Evolutionary conservation across 1,284 basidiomycete species (phyloP).

Genomic region (Tilletia indica): DNA sequence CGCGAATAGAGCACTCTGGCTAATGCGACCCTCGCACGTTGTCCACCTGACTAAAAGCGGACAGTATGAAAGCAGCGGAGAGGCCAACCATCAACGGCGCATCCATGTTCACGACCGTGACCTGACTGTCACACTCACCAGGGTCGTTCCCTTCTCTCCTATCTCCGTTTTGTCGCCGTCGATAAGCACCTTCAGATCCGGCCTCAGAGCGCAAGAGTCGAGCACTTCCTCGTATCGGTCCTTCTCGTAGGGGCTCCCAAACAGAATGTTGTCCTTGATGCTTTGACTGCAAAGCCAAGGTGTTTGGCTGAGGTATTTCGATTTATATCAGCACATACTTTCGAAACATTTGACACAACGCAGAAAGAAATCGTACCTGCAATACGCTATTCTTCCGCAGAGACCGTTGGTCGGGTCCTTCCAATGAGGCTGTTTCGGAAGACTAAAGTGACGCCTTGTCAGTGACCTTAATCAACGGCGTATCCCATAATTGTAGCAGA

Average conservation of each 20-base stretch:
- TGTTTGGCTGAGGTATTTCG: conserved; percentile 24
- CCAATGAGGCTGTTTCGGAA: conserved; percentile 13
- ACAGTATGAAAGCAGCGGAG: too few relatives aligned
- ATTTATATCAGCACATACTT: background rate
- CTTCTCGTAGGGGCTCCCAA: conserved; percentile 37
- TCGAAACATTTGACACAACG: too few relatives aligned
- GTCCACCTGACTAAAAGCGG: conserved; percentile 39
- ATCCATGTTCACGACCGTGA: too few relatives aligned
- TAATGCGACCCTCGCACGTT: conserved; percentile 47
- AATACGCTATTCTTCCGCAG: conserved; percentile 36
- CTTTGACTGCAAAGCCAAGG: conserved; percentile 40
- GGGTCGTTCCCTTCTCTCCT: conserved; percentile 43
- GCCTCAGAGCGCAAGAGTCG: conserved; percentile 37
- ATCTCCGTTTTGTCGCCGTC: conserved; percentile 47
- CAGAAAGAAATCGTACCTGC: conserved; percentile 19
- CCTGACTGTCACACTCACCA: conserved; percentile 18
- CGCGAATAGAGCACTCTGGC: conserved; percentile 49
- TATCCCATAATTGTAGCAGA: background rate
- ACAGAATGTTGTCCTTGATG: conserved; percentile 48
- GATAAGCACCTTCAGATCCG: conserved; percentile 40
- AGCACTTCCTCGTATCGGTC: conserved; percentile 39
- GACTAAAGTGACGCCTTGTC: background rate
- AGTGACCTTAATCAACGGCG: background rate
- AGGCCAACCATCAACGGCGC: too few relatives aligned
- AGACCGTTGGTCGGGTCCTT: conserved; percentile 7